These are phyloP conservation scores for Brassica juncea DNA, from an alignment of 345 rosid species.

Conservation along the genomic window DNA sequence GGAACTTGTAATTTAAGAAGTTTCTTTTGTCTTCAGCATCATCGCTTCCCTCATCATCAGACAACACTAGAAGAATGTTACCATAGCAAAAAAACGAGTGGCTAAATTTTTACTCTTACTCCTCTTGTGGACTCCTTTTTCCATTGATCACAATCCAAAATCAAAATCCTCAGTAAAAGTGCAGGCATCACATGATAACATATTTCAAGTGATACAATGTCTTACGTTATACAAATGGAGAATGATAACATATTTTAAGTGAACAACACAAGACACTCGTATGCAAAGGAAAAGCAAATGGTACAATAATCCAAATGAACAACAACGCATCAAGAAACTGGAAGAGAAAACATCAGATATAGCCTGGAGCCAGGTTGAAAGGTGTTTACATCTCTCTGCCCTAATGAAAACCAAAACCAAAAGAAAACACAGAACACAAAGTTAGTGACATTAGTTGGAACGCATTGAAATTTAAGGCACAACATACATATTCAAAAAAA, in stretches of 20 bases:
- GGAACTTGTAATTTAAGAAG: not conserved
- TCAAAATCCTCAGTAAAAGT: not conserved
- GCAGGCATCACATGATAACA: not conserved
- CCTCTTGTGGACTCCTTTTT: no score
- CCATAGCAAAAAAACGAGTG: no score
- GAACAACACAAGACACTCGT: not conserved
- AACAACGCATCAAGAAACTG: not conserved
- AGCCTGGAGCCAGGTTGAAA: not conserved
- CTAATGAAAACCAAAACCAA: not conserved
- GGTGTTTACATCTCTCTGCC: not conserved
- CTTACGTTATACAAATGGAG: no score
- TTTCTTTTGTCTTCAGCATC: constrained; percentile 4
- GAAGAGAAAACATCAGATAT: not conserved
- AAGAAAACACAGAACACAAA: not conserved
- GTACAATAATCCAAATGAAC: not conserved
- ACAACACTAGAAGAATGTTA: constrained; percentile 21
- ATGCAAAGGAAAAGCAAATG: not conserved
- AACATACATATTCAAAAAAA: not conserved
- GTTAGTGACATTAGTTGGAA: not conserved
- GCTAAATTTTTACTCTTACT: no score
- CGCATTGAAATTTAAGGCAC: not conserved
- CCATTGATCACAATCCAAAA: not conserved
- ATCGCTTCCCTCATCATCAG: constrained; percentile 34
- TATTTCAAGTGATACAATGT: no score
- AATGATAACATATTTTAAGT: not conserved